Evolutionary conservation across 768 basidiomycete genomes (phyloP), one percentile per base, ranked within the genome.

Genomic region (Mycena floridula): DNA sequence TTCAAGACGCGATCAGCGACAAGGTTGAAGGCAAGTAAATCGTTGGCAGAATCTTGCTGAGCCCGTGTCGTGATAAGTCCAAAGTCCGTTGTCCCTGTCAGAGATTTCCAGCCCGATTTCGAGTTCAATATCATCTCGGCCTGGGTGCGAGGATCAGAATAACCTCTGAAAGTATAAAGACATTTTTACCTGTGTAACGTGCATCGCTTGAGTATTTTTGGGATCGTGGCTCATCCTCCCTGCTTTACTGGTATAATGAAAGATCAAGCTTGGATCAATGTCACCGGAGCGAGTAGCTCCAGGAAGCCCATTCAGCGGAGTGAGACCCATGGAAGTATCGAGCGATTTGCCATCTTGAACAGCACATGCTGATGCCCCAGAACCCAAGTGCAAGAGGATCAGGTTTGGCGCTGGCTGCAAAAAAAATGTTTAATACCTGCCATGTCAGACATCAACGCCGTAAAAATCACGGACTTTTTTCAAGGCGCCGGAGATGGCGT

Each of bases 321-420:
- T 93, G 27, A 96, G 74, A 3, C 91, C 92, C 93, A 96, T 96
- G 27, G 79, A 83, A 1, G 90, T 94, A 61, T 95, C 89, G 50
- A 84, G 70, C 18, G 86, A 89, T 47, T 74, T 65, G 18, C 93
- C 93, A 28, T 69, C 57, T 40, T 72, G 70, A 59, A 95, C 83
- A 15, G 81, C 80, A 60, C 89, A 92, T 12, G 75, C 79, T 12
- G 85, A 89, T 0, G 91, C 92, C 12, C 93, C 93, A n/a, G 88
- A 89, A 4, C 92, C 92, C 44, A 95, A 77, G 60, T 95, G 93
- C 24, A 90, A 70, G 13, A 89, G 72, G 46, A 95, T 89, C 41
- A 94, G 71, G 58, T 84, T 90, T 37, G 84, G 65, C 8, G 77
- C 54, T n/a, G n/a, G n/a, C n/a, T n/a, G n/a, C n/a, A n/a, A n/a